Evolutionary conservation across 352 stramenopile genomes (phyloP).

Genomic region (Phytopythium montanum): DNA sequence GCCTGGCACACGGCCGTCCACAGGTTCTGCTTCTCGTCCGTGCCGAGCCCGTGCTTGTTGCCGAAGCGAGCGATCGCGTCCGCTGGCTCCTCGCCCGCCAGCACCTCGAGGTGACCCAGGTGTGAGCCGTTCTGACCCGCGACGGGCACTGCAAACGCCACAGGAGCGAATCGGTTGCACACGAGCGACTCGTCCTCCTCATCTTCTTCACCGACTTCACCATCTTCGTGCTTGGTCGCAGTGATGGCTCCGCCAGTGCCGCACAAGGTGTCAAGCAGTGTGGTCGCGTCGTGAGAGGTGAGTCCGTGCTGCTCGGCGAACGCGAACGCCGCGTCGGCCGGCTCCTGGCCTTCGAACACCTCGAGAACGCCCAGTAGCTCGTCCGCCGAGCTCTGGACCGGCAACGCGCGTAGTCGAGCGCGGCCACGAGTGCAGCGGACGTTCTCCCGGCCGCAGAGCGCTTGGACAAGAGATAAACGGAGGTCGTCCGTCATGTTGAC

Average conservation of each 20-base stretch:
- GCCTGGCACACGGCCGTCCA: slow-evolving; percentile 47
- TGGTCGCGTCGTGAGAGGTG: slow-evolving; percentile 23
- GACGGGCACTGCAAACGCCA: slow-evolving; percentile 57
- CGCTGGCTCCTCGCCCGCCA: slow-evolving; percentile 60
- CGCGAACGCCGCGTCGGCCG: slow-evolving; percentile 62
- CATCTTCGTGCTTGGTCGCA: background rate
- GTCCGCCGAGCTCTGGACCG: slow-evolving; percentile 30
- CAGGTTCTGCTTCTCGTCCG: slow-evolving; percentile 57
- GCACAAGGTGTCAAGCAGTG: slow-evolving; percentile 57
- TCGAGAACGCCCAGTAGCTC: slow-evolving; percentile 38
- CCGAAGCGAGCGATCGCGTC: slow-evolving; percentile 74
- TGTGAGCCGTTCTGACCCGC: slow-evolving; percentile 52
- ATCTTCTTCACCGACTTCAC: slow-evolving; percentile 1
- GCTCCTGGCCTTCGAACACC: slow-evolving; percentile 71
- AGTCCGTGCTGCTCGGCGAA: slow-evolving; percentile 59
- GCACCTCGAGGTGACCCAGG: slow-evolving; percentile 59
- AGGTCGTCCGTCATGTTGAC: slow-evolving; percentile 46
- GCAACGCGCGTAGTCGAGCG: slow-evolving; percentile 44
- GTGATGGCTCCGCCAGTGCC: slow-evolving; percentile 5
- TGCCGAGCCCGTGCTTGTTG: slow-evolving; percentile 55
- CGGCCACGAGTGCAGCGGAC: slow-evolving; percentile 62
- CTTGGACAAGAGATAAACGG: slow-evolving; percentile 42
- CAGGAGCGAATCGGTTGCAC: slow-evolving; percentile 57
- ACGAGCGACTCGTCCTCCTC: slow-evolving; percentile 19
- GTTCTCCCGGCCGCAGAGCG: slow-evolving; percentile 46